These are phyloP conservation scores for Saccharomyces cerevisiae DNA, from an alignment of 805 yeast genomes.

Conservation along the genomic window DNA sequence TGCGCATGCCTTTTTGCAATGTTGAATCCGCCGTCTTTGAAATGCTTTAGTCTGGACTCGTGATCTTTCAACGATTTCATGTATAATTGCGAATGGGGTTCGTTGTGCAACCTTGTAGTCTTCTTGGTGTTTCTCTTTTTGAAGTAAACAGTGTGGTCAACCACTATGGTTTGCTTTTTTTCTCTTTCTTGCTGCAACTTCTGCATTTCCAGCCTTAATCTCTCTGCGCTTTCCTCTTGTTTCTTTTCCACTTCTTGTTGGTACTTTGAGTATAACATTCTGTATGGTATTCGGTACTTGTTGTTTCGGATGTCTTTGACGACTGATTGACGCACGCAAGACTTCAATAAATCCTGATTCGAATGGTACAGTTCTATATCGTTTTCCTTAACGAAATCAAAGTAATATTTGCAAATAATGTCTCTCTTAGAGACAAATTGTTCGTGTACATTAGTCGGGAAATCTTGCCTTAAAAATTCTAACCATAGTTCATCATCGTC, in stretches of 20 bases:
- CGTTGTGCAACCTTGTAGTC: slow-evolving; percentile 1
- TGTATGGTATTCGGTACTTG: slow-evolving; percentile 30
- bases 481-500: slow-evolving; percentile 36
- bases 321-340: slow-evolving; percentile 9
- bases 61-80: slow-evolving; percentile 16
- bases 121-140: slow-evolving; percentile 7
- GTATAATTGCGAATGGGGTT: slow-evolving; percentile 10
- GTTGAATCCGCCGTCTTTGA: slow-evolving; percentile 12
- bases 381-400: slow-evolving; percentile 8
- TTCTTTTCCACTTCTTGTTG: slow-evolving; percentile 29
- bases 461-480: slow-evolving; percentile 26
- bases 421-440: slow-evolving; percentile 23
- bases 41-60: slow-evolving; percentile 15
- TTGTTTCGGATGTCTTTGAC: slow-evolving; percentile 16
- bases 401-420: slow-evolving; percentile 16
- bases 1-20: slow-evolving; percentile 11
- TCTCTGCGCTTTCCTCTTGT: slow-evolving; percentile 30
- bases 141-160: slow-evolving; percentile 15
- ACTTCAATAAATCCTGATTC: slow-evolving; percentile 12
- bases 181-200: slow-evolving; percentile 27
- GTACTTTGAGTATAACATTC: slow-evolving; percentile 30
- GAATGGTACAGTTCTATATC: slow-evolving; percentile 5
- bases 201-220: slow-evolving; percentile 27
- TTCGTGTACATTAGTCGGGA: slow-evolving; percentile 30
- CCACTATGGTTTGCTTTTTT: slow-evolving; percentile 24